Conservation (phyloP, 495 filamentous ascomycete genomes). For the Talaromyces wortmannii region DNA sequence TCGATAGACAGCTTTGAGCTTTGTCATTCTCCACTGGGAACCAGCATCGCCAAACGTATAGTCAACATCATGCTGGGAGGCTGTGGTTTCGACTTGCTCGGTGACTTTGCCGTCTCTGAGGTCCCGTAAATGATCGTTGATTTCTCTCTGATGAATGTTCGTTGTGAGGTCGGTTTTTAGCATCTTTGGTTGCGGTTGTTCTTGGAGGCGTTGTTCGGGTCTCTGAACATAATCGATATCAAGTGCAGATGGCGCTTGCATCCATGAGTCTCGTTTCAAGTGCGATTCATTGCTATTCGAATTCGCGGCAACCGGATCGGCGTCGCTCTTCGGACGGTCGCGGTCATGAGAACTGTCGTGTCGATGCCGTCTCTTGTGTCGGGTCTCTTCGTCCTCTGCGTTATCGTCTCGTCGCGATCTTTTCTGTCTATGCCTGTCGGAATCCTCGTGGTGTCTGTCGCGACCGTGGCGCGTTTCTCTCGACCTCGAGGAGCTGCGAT, state of each 20-base stretch:
- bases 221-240: slow-evolving; percentile 83
- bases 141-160: slow-evolving; percentile 72
- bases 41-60: slow-evolving; percentile 91
- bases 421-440: slow-evolving; percentile 47
- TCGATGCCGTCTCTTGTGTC: slow-evolving; percentile 27
- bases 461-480: slow-evolving; percentile 25
- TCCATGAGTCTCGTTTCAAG: slow-evolving; percentile 79
- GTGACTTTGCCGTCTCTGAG: slow-evolving; percentile 48
- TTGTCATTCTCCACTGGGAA: slow-evolving; percentile 92
- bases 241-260: slow-evolving; percentile 76
- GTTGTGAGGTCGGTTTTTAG: slow-evolving; percentile 64
- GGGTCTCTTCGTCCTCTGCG: slow-evolving; percentile 29
- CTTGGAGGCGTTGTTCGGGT: slow-evolving; percentile 36
- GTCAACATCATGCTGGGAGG: slow-evolving; percentile 55
- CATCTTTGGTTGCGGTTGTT: slow-evolving; percentile 35
- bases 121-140: slow-evolving; percentile 68
- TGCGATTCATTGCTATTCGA: not conserved
- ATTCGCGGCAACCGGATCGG: not conserved
- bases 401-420: slow-evolving; percentile 43
- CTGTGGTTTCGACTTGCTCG: slow-evolving; percentile 43
- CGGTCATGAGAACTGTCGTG: slow-evolving; percentile 19
- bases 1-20: slow-evolving; percentile 78
- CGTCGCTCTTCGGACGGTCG: not conserved
- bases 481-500: slow-evolving; percentile 39
- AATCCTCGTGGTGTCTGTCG: slow-evolving; percentile 27